These are phyloP conservation scores for Xylogone sp. DNA, from an alignment of 2,329 filamentous ascomycete species.

Conservation along the genomic window DNA sequence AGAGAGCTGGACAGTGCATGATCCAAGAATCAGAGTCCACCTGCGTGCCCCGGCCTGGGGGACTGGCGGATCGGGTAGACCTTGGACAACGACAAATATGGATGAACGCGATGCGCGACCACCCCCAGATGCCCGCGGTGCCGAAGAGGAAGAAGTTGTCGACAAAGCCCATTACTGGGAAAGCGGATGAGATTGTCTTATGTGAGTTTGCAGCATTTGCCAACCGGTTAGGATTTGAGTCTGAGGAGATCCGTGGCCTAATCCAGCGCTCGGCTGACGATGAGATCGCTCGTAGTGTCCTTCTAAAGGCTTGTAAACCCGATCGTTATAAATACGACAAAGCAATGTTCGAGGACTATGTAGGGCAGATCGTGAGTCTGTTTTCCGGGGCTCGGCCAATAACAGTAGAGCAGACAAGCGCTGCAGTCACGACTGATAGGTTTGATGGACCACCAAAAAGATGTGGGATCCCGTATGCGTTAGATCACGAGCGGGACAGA, in stretches of 20 bases:
- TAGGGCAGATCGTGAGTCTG: constrained; percentile 5
- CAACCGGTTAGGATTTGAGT: constrained; percentile 9
- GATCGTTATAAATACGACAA: constrained; percentile 7
- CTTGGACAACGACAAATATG: constrained; percentile 25
- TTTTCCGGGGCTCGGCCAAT: constrained; percentile 5
- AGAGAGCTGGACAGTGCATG: constrained; percentile 10
- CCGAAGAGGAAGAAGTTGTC: constrained; percentile 15
- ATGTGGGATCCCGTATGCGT: constrained; percentile 5
- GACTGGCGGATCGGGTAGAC: constrained; percentile 6
- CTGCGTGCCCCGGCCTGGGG: constrained; percentile 14
- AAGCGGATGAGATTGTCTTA: constrained; percentile 3
- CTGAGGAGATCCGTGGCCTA: constrained; percentile 6
- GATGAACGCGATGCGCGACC: constrained; percentile 29
- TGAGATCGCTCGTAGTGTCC: constrained; percentile 6
- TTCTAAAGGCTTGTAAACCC: constrained; percentile 10
- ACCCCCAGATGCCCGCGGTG: constrained; percentile 15
- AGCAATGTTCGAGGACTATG: constrained; percentile 5
- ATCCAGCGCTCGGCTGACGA: constrained; percentile 5
- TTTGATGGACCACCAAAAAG: constrained; percentile 7
- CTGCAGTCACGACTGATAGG: constrained; percentile 5
- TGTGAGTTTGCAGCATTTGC: constrained; percentile 8
- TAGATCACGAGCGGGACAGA: constrained; percentile 9
- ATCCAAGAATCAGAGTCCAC: constrained; percentile 23
- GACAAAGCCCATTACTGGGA: constrained; percentile 11
- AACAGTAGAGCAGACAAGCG: background rate